Evolutionary conservation across 2,329 filamentous ascomycete genomes (phyloP), one percentile per base, ranked within the genome.

Genomic region (Purpureocillium takamizusanense): DNA sequence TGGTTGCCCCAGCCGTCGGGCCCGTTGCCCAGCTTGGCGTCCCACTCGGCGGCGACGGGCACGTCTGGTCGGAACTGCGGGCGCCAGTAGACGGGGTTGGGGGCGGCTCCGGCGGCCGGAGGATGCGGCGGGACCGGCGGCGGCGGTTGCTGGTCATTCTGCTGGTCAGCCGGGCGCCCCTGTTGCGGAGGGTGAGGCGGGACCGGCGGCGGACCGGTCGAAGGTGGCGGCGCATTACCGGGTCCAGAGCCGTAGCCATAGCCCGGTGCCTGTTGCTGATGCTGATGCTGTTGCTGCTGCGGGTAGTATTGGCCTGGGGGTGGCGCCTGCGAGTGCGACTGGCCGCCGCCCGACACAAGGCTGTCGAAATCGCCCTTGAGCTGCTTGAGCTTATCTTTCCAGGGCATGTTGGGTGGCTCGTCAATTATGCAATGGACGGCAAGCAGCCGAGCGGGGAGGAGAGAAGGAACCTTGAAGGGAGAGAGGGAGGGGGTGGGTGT

Each of bases 1-100:
- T 75, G 69, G 50, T 79, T 79, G 16, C 75, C 75, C 75, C 75
- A 79, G 29, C 75, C 74, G 49, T 75, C 66, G n/a, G 65, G 66
- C 21, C 74, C 74, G 27, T 68, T 69, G 21, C 69, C 66, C 34
- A 70, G 61, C 51, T 76, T 72, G 23, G 72, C 67, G 4, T 71
- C 59, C 60, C 76, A 79, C 44, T 76, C 67, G 3, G 60, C 54
- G 0, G 60, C 61, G 3, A 78, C 61, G 0, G 70, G 63, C 3
- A 61, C 58, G 12, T 61, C 55, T 1, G 69, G 62, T 21, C 61
- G 53, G 47, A 78, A 74, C 7, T 60, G 61, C 1, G 74, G 66
- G 41, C 63, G 64, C 74, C 74, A 78, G 55, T 77, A 77, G 2
- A 59, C 46, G 23, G 43, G 37, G 12, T 27, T n/a, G n/a, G n/a